Percentiles rank a stretch among this genome's conserved stretches.
Conservation (phyloP, 2,329 filamentous ascomycete species). For the Penicillium sp. region DNA sequence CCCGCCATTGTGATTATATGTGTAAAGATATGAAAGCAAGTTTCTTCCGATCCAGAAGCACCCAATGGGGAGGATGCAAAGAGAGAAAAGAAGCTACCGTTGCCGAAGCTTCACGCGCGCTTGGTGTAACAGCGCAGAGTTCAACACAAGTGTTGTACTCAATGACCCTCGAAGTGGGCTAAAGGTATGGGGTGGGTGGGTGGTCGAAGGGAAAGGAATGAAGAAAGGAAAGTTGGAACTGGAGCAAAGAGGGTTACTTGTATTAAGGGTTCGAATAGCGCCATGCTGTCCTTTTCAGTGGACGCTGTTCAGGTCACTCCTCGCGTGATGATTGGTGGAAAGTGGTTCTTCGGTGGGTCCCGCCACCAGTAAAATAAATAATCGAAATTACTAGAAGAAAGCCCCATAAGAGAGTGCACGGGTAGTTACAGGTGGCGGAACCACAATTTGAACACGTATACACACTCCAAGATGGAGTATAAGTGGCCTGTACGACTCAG, state of each 20-base stretch:
- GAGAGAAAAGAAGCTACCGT: slow-evolving; percentile 16
- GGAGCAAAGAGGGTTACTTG: slow-evolving; percentile 30
- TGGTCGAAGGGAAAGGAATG: slow-evolving; percentile 23
- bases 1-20: slow-evolving; percentile 54
- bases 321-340: slow-evolving; percentile 37
- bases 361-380: slow-evolving; percentile 25
- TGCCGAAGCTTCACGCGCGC: slow-evolving; percentile 7
- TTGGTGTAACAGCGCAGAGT: slow-evolving; percentile 14
- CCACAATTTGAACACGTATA: not conserved
- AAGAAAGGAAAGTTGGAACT: slow-evolving; percentile 18
- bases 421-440: not conserved
- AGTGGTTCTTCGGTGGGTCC: slow-evolving; percentile 9
- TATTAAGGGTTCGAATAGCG: slow-evolving; percentile 34
- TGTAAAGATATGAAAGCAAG: slow-evolving; percentile 9
- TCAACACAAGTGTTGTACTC: slow-evolving; percentile 19
- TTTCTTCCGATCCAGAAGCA: not conserved
- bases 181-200: slow-evolving; percentile 10
- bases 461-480: not conserved
- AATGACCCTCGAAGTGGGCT: slow-evolving; percentile 15
- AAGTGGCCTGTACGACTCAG: not conserved
- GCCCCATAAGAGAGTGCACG: not conserved
- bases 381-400: slow-evolving; percentile 39
- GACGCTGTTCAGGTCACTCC: slow-evolving; percentile 40
- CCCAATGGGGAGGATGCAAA: not conserved
- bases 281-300: slow-evolving; percentile 48